phyloP scores from a whole-genome alignment of 2,329 filamentous ascomycete species.

The Dothistroma pini region DNA sequence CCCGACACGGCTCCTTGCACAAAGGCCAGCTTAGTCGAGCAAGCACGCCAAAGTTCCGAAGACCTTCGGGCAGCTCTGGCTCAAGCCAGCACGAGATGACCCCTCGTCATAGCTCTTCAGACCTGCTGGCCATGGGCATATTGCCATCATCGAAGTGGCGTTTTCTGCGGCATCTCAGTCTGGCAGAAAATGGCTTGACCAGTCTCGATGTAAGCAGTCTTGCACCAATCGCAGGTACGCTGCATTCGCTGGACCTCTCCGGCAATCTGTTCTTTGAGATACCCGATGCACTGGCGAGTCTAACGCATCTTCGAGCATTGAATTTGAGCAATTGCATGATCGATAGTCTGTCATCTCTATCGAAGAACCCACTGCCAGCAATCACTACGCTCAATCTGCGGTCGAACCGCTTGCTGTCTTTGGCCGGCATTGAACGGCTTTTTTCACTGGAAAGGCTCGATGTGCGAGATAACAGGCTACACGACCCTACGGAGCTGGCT shows the following conservation, averaged over 20 bases:
- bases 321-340: constrained; percentile 99
- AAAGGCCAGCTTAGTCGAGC: constrained; percentile 57
- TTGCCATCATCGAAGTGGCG: constrained; percentile 89
- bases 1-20: constrained; percentile 64
- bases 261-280: constrained; percentile 92
- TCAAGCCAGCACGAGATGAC: constrained; percentile 62
- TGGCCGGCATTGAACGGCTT: constrained; percentile 86
- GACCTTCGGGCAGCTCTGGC: constrained; percentile 91
- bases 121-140: constrained; percentile 66
- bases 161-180: constrained; percentile 84
- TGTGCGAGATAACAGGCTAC: constrained; percentile 81
- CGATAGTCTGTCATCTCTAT: constrained; percentile 82
- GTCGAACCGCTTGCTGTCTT: constrained; percentile 78
- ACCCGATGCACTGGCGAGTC: constrained; percentile 79
- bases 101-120: constrained; percentile 67
- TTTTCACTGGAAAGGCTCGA: constrained; percentile 87
- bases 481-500: constrained; percentile 87
- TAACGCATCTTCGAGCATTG: constrained; percentile 84
- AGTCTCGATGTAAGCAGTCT: constrained; percentile 72
- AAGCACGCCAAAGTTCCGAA: constrained; percentile 64
- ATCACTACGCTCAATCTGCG: constrained; percentile 91
- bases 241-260: constrained; percentile 90
- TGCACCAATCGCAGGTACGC: constrained; percentile 75
- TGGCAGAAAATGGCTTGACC: constrained; percentile 88
- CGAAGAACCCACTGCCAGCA: constrained; percentile 80